phyloP scores from a whole-genome alignment of 2,329 filamentous ascomycete genomes.

The Cladobotryum protrusum region DNA sequence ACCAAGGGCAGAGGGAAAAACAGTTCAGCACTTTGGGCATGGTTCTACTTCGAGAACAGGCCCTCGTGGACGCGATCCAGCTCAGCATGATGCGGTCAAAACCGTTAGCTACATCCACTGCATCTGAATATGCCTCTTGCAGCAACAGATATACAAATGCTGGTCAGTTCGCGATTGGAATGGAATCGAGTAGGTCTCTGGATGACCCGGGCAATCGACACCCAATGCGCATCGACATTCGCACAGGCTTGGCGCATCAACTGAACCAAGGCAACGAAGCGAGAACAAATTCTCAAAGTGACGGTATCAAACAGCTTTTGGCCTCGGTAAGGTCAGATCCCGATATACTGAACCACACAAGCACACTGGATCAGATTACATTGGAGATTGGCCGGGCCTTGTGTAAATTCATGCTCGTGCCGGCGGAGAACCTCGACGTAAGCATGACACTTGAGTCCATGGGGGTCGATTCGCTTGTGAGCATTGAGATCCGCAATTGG shows the following conservation, averaged over 20 bases:
- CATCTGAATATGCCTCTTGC: not conserved
- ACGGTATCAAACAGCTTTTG: no score
- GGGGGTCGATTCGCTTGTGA: slow-evolving; percentile 19
- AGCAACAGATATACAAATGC: not conserved
- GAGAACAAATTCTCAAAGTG: no score
- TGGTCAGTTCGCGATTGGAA: slow-evolving; percentile 3
- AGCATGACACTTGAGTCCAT: slow-evolving; percentile 3
- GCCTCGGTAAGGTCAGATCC: no score
- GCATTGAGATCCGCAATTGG: slow-evolving; percentile 20
- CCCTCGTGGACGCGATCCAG: slow-evolving; percentile 12
- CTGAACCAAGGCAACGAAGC: no score
- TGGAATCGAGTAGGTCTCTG: slow-evolving; percentile 6
- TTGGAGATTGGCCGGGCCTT: not conserved
- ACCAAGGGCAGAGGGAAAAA: not conserved
- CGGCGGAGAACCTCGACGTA: not conserved
- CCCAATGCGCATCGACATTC: no score
- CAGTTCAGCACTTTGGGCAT: not conserved
- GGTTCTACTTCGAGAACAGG: slow-evolving; percentile 14
- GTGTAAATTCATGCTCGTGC: not conserved
- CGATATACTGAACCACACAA: not conserved
- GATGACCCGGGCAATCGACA: not conserved
- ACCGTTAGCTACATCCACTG: not conserved
- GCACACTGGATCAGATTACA: not conserved
- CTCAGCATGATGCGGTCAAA: not conserved
- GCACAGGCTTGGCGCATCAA: no score